Percentiles rank a stretch among this genome's conserved stretches.
Conservation (phyloP, 352 stramenopile genomes). For the Phytophthora europaea region DNA sequence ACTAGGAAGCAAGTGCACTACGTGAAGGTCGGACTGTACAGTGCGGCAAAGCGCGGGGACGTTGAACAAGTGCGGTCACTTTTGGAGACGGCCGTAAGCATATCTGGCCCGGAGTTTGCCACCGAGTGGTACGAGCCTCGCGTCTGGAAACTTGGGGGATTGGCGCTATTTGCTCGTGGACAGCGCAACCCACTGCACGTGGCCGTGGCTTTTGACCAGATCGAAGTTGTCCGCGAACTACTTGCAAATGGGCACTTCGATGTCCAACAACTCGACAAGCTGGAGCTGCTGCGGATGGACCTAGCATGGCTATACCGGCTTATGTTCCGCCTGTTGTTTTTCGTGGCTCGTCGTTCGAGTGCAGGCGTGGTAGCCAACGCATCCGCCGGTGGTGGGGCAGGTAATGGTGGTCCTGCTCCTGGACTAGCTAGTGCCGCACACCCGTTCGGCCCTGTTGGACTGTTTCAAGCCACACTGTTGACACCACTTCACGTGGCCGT, state of each 20-base stretch:
- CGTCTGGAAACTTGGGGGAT: slow-evolving; percentile 28
- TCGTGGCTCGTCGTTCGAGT: slow-evolving; percentile 46
- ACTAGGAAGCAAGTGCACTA: slow-evolving; percentile 46
- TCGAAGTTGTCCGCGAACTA: slow-evolving; percentile 72
- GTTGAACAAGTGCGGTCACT: slow-evolving; percentile 58
- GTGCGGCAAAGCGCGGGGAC: slow-evolving; percentile 71
- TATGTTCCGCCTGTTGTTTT: slow-evolving; percentile 69
- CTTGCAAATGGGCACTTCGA: slow-evolving; percentile 71
- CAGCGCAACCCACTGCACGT: slow-evolving; percentile 84
- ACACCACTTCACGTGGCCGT: slow-evolving; percentile 80
- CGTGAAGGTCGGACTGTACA: slow-evolving; percentile 70
- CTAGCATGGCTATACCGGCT: slow-evolving; percentile 76
- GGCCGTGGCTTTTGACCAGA: slow-evolving; percentile 76
- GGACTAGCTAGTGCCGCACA: slow-evolving; percentile 41
- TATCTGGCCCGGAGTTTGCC: slow-evolving; percentile 73
- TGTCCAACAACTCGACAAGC: slow-evolving; percentile 76
- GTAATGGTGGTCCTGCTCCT: slow-evolving; percentile 32
- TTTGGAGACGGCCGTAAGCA: slow-evolving; percentile 57
- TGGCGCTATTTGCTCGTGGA: slow-evolving; percentile 42
- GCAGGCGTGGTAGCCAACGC: slow-evolving; percentile 33
- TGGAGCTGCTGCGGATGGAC: slow-evolving; percentile 76
- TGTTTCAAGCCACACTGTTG: slow-evolving; percentile 72
- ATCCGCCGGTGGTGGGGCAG: slow-evolving; percentile 25
- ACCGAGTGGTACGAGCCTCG: slow-evolving; percentile 66
- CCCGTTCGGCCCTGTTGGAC: slow-evolving; percentile 70